Percentiles rank a stretch among this genome's conserved stretches.
phyloP scores from a whole-genome alignment of 768 basidiomycete genomes.

The Termitomyces sp. region DNA sequence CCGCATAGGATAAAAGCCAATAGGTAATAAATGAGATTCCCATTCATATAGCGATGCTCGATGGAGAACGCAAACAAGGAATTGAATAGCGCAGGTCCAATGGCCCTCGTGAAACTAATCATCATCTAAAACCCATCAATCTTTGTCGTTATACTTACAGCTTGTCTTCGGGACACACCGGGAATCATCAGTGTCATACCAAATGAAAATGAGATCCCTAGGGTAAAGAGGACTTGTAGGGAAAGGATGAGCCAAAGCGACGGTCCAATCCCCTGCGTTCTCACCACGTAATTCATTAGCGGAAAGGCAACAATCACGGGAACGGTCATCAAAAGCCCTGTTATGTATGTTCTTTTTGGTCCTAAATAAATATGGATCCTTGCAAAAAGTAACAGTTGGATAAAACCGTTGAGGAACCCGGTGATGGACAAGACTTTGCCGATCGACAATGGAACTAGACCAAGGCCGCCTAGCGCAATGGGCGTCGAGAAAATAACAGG shows the following conservation, averaged over 20 bases:
- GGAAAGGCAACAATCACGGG: constrained; percentile 59
- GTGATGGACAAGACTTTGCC: constrained; percentile 60
- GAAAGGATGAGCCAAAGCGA: constrained; percentile 48
- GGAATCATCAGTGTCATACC: neutral
- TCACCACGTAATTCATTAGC: constrained; percentile 53
- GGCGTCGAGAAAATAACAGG: constrained; percentile 76
- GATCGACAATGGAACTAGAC: constrained; percentile 60
- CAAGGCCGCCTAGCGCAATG: constrained; percentile 62
- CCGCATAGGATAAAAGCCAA: constrained; percentile 24
- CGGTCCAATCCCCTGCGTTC: constrained; percentile 40
- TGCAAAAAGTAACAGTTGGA: constrained; percentile 70
- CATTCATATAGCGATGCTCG: constrained; percentile 44
- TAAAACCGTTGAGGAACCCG: constrained; percentile 59
- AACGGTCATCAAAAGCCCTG: constrained; percentile 44
- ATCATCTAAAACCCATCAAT: constrained; percentile 24
- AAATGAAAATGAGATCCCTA: constrained; percentile 45
- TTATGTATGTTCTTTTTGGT: constrained; percentile 54
- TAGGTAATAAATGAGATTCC: constrained; percentile 47
- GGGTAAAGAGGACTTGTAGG: constrained; percentile 44
- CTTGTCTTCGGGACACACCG: constrained; percentile 1
- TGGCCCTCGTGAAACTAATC: constrained; percentile 37
- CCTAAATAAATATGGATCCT: constrained; percentile 58
- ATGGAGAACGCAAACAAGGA: constrained; percentile 65
- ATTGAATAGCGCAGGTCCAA: constrained; percentile 55
- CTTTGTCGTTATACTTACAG: neutral